phyloP scores from a whole-genome alignment of 2,329 filamentous ascomycete species.

The Cercospora sojina region DNA sequence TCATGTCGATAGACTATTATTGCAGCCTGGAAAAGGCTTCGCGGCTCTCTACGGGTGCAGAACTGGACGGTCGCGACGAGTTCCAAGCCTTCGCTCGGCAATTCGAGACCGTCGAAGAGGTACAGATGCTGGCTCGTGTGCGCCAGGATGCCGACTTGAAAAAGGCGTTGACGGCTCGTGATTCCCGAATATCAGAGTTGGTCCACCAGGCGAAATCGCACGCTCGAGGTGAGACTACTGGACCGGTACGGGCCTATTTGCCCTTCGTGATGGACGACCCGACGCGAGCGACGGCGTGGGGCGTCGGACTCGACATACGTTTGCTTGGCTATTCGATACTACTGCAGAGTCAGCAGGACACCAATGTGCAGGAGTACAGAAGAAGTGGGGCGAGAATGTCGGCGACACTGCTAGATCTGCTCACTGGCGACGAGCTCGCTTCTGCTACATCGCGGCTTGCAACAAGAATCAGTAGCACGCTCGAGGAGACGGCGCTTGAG shows the following conservation, averaged over 20 bases:
- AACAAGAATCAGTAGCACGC: neutral
- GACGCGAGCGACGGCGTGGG: slow-evolving; percentile 45
- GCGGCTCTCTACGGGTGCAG: slow-evolving; percentile 5
- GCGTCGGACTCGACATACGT: slow-evolving; percentile 40
- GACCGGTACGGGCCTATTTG: slow-evolving; percentile 57
- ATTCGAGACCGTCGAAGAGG: slow-evolving; percentile 19
- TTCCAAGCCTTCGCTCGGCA: slow-evolving; percentile 16
- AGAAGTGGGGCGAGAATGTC: slow-evolving; percentile 38
- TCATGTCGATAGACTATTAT: slow-evolving; percentile 38
- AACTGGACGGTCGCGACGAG: slow-evolving; percentile 8
- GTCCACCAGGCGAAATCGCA: slow-evolving; percentile 45
- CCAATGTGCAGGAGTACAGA: slow-evolving; percentile 40
- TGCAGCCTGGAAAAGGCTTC: slow-evolving; percentile 32
- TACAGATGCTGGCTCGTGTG: slow-evolving; percentile 3
- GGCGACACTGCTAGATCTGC: slow-evolving; percentile 18
- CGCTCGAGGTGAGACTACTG: slow-evolving; percentile 18
- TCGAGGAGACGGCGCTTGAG: slow-evolving; percentile 10
- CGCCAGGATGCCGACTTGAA: slow-evolving; percentile 7
- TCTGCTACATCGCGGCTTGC: neutral
- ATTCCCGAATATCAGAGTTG: slow-evolving; percentile 42
- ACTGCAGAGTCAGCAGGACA: slow-evolving; percentile 17
- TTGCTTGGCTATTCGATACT: slow-evolving; percentile 43
- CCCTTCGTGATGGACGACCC: slow-evolving; percentile 59
- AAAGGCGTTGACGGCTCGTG: slow-evolving; percentile 4
- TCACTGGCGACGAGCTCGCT: neutral